Evolutionary conservation across 345 rosid genomes (phyloP), one percentile per base, ranked within the genome.

Genomic region (Hibiscus mutabilis): DNA sequence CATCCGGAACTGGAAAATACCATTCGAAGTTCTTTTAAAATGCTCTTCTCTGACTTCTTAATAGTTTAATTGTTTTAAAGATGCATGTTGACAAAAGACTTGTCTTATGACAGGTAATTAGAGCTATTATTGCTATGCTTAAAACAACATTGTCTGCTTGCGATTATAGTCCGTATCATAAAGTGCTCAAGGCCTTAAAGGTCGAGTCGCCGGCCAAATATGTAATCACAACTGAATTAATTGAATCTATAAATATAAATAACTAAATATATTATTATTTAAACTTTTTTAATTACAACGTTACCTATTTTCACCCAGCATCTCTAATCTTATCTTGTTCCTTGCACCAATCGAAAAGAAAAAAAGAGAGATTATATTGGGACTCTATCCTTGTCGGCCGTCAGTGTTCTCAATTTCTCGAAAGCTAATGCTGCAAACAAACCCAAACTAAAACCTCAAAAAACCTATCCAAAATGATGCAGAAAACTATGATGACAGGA

Each of bases 1-100:
- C 33, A 87, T 91, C 73, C 96, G 97, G 16, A 87, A 88, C 71
- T 87, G 98, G 78, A 93, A 87, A 76, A 86, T 93, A 82, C 98
- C 98, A 53, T 93, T 93, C 4, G 10, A 24, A 37, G 59, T 44
- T 70, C 29, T 74, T 44, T 29, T 37, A 15, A 25, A 31, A 40
- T 62, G 11, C 68, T 51, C 44, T 37, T 60, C 18, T 19, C 12
- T 37, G 3, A 24, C 49, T 27, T 69, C 75, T 10, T 71, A 7
- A 10, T 69, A 6, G 21, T 68, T 33, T 12, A 31, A 69, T 15
- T 65, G 35, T 40, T 63, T 25, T 52, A 15, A 58, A 22, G 55
- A 47, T 18, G 16, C 53, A 66, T 49, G 49, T 75, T 76, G 19
- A 49, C 29, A 64, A 58, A 73, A 60, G 14, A 69, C 21, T 74